Percentiles rank a stretch among this genome's conserved stretches.
These are phyloP conservation scores for Chaetomium fimeti DNA, from an alignment of 495 filamentous ascomycete genomes.

Conservation along the genomic window DNA sequence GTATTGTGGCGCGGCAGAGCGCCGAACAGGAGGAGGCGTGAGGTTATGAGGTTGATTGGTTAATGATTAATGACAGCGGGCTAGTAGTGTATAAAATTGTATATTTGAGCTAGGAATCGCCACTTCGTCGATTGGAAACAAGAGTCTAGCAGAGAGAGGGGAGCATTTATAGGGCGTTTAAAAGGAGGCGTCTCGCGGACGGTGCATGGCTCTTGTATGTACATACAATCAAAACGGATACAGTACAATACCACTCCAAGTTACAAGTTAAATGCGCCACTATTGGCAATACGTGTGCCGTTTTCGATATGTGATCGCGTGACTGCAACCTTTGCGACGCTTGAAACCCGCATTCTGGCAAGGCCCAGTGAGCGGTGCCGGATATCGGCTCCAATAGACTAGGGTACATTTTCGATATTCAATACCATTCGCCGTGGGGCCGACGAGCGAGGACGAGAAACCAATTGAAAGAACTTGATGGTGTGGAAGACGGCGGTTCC, in stretches of 20 bases:
- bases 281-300: background rate
- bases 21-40: background rate
- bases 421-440: too few relatives aligned
- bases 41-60: background rate
- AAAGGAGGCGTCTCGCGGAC: background rate
- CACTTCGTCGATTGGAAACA: background rate
- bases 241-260: background rate
- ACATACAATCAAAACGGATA: background rate
- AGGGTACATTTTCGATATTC: background rate
- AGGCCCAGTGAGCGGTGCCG: too few relatives aligned
- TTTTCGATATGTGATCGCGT: too few relatives aligned
- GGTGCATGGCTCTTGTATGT: background rate
- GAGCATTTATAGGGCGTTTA: background rate
- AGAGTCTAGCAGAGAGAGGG: background rate
- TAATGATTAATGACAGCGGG: background rate
- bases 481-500: too few relatives aligned
- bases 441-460: too few relatives aligned
- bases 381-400: background rate
- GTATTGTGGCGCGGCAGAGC: conserved; percentile 25
- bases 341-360: too few relatives aligned
- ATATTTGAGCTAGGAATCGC: conserved; percentile 1
- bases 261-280: too few relatives aligned
- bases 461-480: background rate
- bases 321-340: too few relatives aligned
- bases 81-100: conserved; percentile 8